phyloP scores from a whole-genome alignment of 345 rosid genomes.

The Barbarea vulgaris region DNA sequence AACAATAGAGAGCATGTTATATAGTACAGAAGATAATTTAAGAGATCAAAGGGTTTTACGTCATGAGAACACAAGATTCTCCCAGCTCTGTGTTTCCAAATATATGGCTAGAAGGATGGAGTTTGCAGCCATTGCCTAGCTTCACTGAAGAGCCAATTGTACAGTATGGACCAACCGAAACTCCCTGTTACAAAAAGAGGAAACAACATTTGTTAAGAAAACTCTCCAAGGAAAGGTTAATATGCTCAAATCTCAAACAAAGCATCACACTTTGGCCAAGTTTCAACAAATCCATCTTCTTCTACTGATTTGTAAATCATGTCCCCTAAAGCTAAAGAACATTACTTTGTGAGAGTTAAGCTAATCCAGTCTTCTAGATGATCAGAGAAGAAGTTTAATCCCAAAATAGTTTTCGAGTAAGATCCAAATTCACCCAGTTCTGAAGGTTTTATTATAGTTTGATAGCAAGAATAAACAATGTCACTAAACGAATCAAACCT shows the following conservation, averaged over 20 bases:
- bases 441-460: neutral
- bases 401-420: neutral
- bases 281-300: neutral
- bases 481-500: conserved; percentile 45
- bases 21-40: neutral
- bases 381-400: neutral
- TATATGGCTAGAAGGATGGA: conserved; percentile 76
- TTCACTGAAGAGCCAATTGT: conserved; percentile 77
- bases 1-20: neutral
- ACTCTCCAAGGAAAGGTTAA: neutral
- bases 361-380: neutral
- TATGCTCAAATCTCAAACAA: conserved; percentile 21
- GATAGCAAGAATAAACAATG: conserved; percentile 1
- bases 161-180: conserved; percentile 80
- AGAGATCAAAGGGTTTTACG: conserved; percentile 58
- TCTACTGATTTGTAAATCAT: neutral
- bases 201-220: neutral
- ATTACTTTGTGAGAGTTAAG: neutral
- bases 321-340: neutral
- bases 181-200: conserved; percentile 50
- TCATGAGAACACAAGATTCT: conserved; percentile 68
- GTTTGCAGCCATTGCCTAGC: conserved; percentile 73
- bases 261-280: conserved; percentile 8
- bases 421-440: neutral
- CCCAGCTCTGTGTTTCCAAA: conserved; percentile 82